Conservation (phyloP, 1,284 basidiomycete genomes). For the Cutaneotrichosporon curvatum region DNA sequence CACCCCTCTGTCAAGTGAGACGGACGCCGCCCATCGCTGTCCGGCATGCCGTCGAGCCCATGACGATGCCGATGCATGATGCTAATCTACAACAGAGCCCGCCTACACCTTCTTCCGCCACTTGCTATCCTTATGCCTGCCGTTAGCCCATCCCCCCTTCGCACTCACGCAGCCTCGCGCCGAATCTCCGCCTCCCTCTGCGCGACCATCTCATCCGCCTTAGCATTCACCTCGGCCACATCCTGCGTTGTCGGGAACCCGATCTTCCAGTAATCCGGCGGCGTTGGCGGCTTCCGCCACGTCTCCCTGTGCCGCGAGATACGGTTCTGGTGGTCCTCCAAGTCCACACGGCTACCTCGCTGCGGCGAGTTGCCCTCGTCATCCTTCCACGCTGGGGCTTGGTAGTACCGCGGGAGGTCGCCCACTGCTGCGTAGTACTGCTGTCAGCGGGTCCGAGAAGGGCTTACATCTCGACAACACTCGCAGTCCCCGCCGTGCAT, state of each 20-base stretch:
- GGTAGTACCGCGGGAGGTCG: constrained; percentile 57
- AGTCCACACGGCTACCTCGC: constrained; percentile 18
- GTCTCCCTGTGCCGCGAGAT: constrained; percentile 67
- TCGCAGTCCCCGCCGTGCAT: constrained; percentile 76
- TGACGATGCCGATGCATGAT: too few species aligned
- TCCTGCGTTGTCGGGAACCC: constrained; percentile 81
- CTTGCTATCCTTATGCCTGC: constrained; percentile 33
- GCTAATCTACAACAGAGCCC: too few species aligned
- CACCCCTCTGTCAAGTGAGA: too few species aligned
- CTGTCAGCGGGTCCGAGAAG: not conserved
- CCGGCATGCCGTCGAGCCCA: too few species aligned
- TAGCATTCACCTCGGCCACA: constrained; percentile 62
- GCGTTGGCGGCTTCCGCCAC: constrained; percentile 65
- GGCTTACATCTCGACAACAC: constrained; percentile 67
- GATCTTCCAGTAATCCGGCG: constrained; percentile 72
- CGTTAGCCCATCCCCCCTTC: not conserved
- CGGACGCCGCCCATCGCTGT: too few species aligned
- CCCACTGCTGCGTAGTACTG: constrained; percentile 76
- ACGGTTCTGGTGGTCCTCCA: constrained; percentile 59
- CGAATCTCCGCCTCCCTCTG: constrained; percentile 59
- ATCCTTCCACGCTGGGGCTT: constrained; percentile 60
- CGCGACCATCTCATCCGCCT: constrained; percentile 53
- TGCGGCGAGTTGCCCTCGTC: not conserved
- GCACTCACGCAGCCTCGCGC: constrained; percentile 38
- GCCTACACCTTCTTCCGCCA: too few species aligned